Percentiles rank a stretch among this genome's conserved stretches.
These are phyloP conservation scores for Escovopsis sp. DNA, from an alignment of 2,329 filamentous ascomycete genomes.

Conservation along the genomic window DNA sequence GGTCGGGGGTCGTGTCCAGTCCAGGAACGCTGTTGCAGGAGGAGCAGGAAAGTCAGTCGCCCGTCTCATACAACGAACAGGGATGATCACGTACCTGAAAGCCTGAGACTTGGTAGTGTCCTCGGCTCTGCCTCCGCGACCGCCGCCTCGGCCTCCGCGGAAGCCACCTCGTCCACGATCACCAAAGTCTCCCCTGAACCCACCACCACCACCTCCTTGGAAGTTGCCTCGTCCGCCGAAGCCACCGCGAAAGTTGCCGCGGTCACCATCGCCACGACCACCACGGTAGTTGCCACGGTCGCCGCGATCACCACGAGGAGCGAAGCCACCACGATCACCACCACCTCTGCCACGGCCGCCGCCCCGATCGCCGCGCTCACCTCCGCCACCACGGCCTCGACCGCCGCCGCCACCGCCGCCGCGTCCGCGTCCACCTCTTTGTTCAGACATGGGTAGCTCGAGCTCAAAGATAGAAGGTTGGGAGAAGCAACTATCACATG, in stretches of 20 bases:
- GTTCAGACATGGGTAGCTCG: too few species aligned
- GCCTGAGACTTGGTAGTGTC: constrained; percentile 10
- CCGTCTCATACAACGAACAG: background rate
- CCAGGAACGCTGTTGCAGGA: constrained; percentile 10
- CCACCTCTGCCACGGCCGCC: constrained; percentile 6
- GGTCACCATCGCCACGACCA: constrained; percentile 8
- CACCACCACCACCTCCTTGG: constrained; percentile 9
- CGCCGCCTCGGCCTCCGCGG: constrained; percentile 7
- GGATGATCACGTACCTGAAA: constrained; percentile 7
- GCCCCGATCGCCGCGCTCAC: constrained; percentile 1
- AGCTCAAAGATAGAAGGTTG: too few species aligned
- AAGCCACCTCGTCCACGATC: constrained; percentile 8
- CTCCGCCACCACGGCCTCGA: constrained; percentile 5
- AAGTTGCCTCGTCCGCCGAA: constrained; percentile 6
- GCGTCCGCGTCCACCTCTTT: constrained; percentile 5
- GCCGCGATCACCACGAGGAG: constrained; percentile 7
- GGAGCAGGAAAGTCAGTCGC: background rate
- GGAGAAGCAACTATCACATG: too few species aligned
- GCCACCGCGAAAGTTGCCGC: constrained; percentile 7
- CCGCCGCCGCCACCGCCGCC: constrained; percentile 5
- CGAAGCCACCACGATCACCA: constrained; percentile 2
- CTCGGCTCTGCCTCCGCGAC: constrained; percentile 11
- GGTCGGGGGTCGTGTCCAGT: constrained; percentile 11
- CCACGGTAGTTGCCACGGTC: constrained; percentile 3
- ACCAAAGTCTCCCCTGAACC: constrained; percentile 8